Percentiles rank a stretch among this genome's conserved stretches.
Evolutionary conservation across 768 basidiomycete species (phyloP).

Genomic region (Amanita pallidorosea): DNA sequence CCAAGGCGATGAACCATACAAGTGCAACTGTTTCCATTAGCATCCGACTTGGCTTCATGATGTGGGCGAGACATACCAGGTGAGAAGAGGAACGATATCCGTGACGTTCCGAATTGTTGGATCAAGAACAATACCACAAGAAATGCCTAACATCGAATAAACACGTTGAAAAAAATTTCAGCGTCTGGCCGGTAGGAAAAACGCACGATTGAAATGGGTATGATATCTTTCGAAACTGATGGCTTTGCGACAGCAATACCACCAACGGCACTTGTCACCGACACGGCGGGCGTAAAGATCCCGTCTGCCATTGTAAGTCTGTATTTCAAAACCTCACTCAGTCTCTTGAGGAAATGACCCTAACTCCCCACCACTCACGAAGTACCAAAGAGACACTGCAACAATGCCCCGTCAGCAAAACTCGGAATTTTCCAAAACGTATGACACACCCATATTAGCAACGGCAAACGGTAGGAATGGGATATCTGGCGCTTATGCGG

Average conservation of each 20-base stretch:
- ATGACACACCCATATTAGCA: constrained; percentile 42
- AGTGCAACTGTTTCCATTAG: constrained; percentile 28
- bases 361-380: constrained; percentile 15
- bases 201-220: constrained; percentile 57
- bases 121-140: constrained; percentile 45
- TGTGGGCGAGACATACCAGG: constrained; percentile 27
- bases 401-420: background rate
- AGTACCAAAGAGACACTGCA: constrained; percentile 54
- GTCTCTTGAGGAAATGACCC: constrained; percentile 10
- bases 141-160: constrained; percentile 26
- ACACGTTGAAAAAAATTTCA: too few species aligned
- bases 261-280: constrained; percentile 54
- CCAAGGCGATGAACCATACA: constrained; percentile 45
- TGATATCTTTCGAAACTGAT: constrained; percentile 31
- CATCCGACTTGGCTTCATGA: background rate
- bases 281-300: constrained; percentile 58
- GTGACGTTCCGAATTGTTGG: constrained; percentile 49
- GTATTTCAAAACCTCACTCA: constrained; percentile 12
- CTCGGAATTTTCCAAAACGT: constrained; percentile 16
- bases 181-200: constrained; percentile 41
- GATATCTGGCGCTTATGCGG: constrained; percentile 13
- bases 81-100: constrained; percentile 39
- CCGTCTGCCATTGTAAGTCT: constrained; percentile 61
- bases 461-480: constrained; percentile 30
- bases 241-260: constrained; percentile 56